Evolutionary conservation across 257 asterid species (phyloP).

Genomic region (Solanum peruvianum): DNA sequence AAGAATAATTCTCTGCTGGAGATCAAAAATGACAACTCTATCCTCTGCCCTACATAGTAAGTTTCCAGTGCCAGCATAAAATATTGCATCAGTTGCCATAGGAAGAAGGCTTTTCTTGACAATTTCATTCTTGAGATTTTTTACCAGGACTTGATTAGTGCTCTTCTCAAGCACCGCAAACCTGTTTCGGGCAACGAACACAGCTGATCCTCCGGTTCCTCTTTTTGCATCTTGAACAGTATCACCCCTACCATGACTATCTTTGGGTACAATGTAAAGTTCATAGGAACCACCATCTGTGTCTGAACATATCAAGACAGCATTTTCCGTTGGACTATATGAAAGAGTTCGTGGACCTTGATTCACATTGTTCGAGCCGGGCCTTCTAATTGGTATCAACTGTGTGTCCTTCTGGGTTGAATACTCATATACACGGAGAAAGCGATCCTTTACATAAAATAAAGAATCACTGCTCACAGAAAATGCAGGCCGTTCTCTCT

Average conservation of each 20-base stretch:
- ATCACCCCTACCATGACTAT: conserved; percentile 74
- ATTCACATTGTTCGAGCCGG: conserved; percentile 73
- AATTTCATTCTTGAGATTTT: conserved; percentile 69
- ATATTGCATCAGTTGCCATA: conserved; percentile 75
- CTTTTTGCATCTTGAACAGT: conserved; percentile 80
- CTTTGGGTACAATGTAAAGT: conserved; percentile 75
- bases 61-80: conserved; percentile 94
- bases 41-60: conserved; percentile 96
- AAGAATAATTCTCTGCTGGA: conserved; percentile 68
- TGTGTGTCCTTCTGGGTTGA: conserved; percentile 84
- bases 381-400: conserved; percentile 82
- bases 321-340: conserved; percentile 90
- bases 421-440: conserved; percentile 72
- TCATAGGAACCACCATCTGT: conserved; percentile 90
- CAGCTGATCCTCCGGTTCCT: conserved; percentile 86
- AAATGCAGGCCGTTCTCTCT: conserved; percentile 96
- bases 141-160: conserved; percentile 67
- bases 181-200: conserved; percentile 85
- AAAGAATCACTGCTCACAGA: conserved; percentile 70
- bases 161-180: conserved; percentile 93
- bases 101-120: conserved; percentile 71
- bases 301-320: conserved; percentile 80
- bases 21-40: conserved; percentile 83
- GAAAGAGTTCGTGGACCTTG: conserved; percentile 86
- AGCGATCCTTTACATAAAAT: conserved; percentile 79